These are phyloP conservation scores for Elsinoe australis DNA, from an alignment of 2,329 filamentous ascomycete genomes.

Conservation along the genomic window DNA sequence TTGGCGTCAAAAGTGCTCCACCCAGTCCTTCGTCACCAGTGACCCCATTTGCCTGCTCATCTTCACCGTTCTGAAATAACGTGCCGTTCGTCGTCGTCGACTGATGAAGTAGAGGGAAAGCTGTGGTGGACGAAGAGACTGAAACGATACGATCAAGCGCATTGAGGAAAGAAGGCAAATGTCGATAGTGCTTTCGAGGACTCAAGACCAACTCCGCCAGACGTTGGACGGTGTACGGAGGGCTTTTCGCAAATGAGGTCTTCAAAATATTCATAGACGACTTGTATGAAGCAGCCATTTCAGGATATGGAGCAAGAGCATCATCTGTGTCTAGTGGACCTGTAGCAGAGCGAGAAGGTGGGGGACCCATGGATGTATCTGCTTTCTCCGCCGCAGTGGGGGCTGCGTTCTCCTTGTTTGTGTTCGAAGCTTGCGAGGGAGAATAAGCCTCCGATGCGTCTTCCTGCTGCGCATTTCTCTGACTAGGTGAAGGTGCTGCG, in stretches of 20 bases:
- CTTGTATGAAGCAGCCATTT: slow-evolving; percentile 50
- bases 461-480: slow-evolving; percentile 16
- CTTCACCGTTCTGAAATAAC: slow-evolving; percentile 45
- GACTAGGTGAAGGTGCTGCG: slow-evolving; percentile 7
- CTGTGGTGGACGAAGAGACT: slow-evolving; percentile 72
- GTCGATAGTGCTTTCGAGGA: slow-evolving; percentile 72
- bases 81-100: slow-evolving; percentile 37
- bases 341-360: slow-evolving; percentile 15
- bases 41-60: slow-evolving; percentile 53
- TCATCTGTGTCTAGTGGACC: not conserved
- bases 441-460: slow-evolving; percentile 11
- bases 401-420: slow-evolving; percentile 60
- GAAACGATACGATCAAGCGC: slow-evolving; percentile 85
- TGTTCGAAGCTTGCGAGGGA: slow-evolving; percentile 35
- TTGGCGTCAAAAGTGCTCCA: slow-evolving; percentile 84
- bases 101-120: slow-evolving; percentile 70
- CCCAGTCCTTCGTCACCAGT: slow-evolving; percentile 81
- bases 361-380: slow-evolving; percentile 30
- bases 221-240: slow-evolving; percentile 88
- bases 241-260: slow-evolving; percentile 59
- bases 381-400: slow-evolving; percentile 36
- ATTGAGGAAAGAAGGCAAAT: slow-evolving; percentile 75
- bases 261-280: slow-evolving; percentile 27
- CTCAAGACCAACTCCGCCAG: slow-evolving; percentile 75
- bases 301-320: slow-evolving; percentile 31